Evolutionary conservation across 768 basidiomycete genomes (phyloP), one percentile per base, ranked within the genome.

Genomic region (Lentinula guzmanii): DNA sequence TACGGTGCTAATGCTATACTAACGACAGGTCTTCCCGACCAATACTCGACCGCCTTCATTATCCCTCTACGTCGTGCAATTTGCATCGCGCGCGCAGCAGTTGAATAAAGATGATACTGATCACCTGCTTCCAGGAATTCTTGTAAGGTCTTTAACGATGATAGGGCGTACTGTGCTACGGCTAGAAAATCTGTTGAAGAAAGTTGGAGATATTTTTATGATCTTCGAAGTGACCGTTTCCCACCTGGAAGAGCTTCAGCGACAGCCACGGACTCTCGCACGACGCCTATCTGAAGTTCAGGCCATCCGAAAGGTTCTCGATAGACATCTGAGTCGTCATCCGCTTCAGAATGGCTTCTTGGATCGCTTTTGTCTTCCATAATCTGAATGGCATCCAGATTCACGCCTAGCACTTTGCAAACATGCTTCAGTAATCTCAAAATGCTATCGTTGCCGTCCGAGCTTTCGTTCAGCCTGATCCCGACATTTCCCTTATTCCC

Each of bases 261-360:
- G 2, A 98, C 86, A 0, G 90, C 87, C 21, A 98, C 87, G 0
- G 94, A 93, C 70, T 98, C 97, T 41, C 93, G 84, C 21, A 98
- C 80, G n/a, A 95, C 86, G 24, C 93, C 94, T 16, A 98, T 84
- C 76, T 97, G 96, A 43, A 99, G 77, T 70, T 95, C 93, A 2
- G 95, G 89, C 96, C 96, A 98, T 4, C 97, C 97, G 70, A 86
- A 91, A 4, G 82, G 73, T 64, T 86, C 84, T 28, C 73, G 76
- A 34, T 75, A 70, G 18, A 75, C 72, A 37, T 76, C 75, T 8
- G 76, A 62, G 0, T 75, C 73, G 58, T 82, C 80, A 52, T 79
- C 77, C 60, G 80, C 80, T 34, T 71, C 72, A 51, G 66, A 63
- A 15, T 68, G 66, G 41, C 71, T 66, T 13, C 39, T 48, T 10